Percentiles rank a stretch among this genome's conserved stretches.
These are phyloP conservation scores for Capronia coronata DNA, from an alignment of 2,329 filamentous ascomycete species.

Conservation along the genomic window DNA sequence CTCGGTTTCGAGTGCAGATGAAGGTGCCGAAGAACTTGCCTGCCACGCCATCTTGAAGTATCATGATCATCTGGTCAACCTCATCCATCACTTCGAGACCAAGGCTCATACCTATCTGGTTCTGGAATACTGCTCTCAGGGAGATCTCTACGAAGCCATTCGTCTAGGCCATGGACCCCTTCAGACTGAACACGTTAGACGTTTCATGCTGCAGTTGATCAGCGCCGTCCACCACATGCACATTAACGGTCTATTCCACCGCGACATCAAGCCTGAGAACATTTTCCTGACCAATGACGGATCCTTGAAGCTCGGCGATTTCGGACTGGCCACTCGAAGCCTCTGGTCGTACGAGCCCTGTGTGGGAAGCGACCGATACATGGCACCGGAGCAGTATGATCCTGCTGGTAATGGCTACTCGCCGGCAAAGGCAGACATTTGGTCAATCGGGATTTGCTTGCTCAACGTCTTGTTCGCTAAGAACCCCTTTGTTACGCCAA, in stretches of 20 bases:
- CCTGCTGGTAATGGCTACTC: slow-evolving; percentile 82
- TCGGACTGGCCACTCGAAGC: slow-evolving; percentile 84
- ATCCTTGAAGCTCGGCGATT: slow-evolving; percentile 92
- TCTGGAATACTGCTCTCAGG: slow-evolving; percentile 89
- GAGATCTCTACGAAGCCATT: slow-evolving; percentile 96
- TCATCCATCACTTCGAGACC: slow-evolving; percentile 87
- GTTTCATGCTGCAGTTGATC: slow-evolving; percentile 93
- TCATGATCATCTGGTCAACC: slow-evolving; percentile 89
- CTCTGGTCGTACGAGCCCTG: slow-evolving; percentile 87
- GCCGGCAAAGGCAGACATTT: slow-evolving; percentile 87
- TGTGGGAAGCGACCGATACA: slow-evolving; percentile 96
- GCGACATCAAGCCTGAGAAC: slow-evolving; percentile 99
- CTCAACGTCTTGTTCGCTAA: slow-evolving; percentile 94
- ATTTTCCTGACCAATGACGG: slow-evolving; percentile 86
- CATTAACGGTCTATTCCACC: slow-evolving; percentile 83
- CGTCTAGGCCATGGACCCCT: slow-evolving; percentile 78
- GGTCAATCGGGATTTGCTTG: slow-evolving; percentile 94
- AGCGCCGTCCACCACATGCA: slow-evolving; percentile 88
- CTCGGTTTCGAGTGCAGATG: slow-evolving; percentile 53
- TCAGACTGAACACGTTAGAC: slow-evolving; percentile 92
- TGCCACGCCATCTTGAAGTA: slow-evolving; percentile 72
- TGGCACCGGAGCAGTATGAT: slow-evolving; percentile 98
- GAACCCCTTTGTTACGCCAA: slow-evolving; percentile 90
- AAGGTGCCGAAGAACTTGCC: slow-evolving; percentile 54
- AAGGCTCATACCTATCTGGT: slow-evolving; percentile 85